phyloP scores from a whole-genome alignment of 73 alveolate species.

The Paraurostyla sp. region DNA sequence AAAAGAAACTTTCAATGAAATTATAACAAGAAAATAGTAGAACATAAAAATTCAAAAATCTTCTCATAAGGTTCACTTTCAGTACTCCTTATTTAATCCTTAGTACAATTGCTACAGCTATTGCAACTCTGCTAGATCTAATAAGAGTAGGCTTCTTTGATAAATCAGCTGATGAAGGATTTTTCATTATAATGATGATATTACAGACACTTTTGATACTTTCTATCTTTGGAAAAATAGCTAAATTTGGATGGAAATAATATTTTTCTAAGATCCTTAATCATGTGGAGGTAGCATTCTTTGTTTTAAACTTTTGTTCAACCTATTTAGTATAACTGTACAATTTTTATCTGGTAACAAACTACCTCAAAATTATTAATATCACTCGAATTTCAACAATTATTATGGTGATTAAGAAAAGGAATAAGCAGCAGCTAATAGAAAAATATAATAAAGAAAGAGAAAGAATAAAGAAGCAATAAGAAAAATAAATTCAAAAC shows the following conservation, averaged over 20 bases:
- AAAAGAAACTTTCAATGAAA: too few species aligned
- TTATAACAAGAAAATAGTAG: background rate
- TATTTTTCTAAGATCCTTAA: background rate
- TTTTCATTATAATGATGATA: constrained; percentile 8
- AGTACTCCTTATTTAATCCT: background rate
- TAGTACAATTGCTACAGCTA: background rate
- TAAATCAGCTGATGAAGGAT: constrained; percentile 10
- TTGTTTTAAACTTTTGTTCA: constrained; percentile 1
- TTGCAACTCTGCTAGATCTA: constrained; percentile 27
- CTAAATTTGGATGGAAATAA: background rate
- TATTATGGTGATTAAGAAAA: background rate
- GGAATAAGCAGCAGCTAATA: background rate
- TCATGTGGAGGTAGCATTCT: constrained; percentile 1
- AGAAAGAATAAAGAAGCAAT: constrained; percentile 19
- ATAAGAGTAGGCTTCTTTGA: constrained; percentile 47
- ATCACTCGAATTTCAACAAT: constrained; percentile 15
- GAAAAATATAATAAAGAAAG: constrained; percentile 21
- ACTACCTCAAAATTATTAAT: constrained; percentile 30
- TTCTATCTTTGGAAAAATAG: background rate
- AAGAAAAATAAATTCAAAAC: background rate
- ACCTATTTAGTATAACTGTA: background rate
- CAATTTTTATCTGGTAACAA: background rate
- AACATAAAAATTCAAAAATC: background rate
- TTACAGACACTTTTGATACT: background rate
- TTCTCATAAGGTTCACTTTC: background rate